Evolutionary conservation across 2,329 filamentous ascomycete species (phyloP).

Genomic region (Penicillium sclerotigenum): DNA sequence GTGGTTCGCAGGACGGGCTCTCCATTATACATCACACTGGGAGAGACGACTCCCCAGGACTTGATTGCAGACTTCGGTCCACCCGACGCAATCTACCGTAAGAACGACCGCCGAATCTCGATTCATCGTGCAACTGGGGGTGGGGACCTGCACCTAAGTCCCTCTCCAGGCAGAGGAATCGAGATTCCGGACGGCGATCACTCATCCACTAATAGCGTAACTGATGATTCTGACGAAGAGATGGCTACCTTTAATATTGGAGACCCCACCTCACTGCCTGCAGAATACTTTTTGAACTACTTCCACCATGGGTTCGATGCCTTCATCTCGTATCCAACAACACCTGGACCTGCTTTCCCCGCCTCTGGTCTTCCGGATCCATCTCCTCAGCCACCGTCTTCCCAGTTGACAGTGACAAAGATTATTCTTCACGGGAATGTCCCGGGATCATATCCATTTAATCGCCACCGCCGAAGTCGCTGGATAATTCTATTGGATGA

Average conservation of each 20-base stretch:
- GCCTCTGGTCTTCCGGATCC: slow-evolving; percentile 39
- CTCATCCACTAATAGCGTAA: slow-evolving; percentile 68
- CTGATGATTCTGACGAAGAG: slow-evolving; percentile 66
- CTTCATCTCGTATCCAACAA: slow-evolving; percentile 73
- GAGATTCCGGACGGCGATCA: slow-evolving; percentile 66
- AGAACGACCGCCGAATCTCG: slow-evolving; percentile 82
- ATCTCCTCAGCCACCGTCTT: slow-evolving; percentile 35
- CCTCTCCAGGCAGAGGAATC: slow-evolving; percentile 36
- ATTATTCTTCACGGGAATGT: slow-evolving; percentile 93
- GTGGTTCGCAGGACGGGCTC: slow-evolving; percentile 67
- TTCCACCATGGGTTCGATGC: slow-evolving; percentile 95
- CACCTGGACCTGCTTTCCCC: slow-evolving; percentile 63
- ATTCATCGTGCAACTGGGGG: slow-evolving; percentile 59
- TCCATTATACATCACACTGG: slow-evolving; percentile 69
- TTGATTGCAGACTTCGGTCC: slow-evolving; percentile 86
- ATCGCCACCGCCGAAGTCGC: slow-evolving; percentile 82
- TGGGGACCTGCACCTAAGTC: slow-evolving; percentile 35
- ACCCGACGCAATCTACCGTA: slow-evolving; percentile 89
- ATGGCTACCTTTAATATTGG: slow-evolving; percentile 54
- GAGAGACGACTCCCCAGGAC: slow-evolving; percentile 88
- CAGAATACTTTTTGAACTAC: slow-evolving; percentile 88
- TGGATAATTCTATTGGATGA: slow-evolving; percentile 67
- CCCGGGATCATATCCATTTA: slow-evolving; percentile 94
- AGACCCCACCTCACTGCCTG: slow-evolving; percentile 52
- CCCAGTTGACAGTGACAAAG: slow-evolving; percentile 81